Evolutionary conservation across 768 basidiomycete genomes (phyloP).

Genomic region (Boletellus ananiceps): DNA sequence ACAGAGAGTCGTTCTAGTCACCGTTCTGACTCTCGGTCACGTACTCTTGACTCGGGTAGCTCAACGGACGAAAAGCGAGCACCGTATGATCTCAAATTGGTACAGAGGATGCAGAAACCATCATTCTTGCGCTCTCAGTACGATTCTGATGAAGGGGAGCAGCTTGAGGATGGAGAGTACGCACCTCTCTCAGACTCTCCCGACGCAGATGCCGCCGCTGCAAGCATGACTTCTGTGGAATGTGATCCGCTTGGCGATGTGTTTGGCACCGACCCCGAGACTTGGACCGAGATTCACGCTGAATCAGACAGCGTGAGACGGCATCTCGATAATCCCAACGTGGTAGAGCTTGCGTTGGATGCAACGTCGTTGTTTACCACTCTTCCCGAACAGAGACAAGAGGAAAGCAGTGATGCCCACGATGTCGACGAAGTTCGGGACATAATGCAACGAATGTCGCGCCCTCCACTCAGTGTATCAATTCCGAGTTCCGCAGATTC

Average conservation of each 20-base stretch:
- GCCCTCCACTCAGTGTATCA: conserved; percentile 29
- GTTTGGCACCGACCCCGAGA: conserved; percentile 62
- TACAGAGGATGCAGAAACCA: conserved; percentile 43
- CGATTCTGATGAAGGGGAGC: conserved; percentile 27
- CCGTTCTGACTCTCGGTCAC: conserved; percentile 22
- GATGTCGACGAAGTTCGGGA: conserved; percentile 33
- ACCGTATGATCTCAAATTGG: conserved; percentile 49
- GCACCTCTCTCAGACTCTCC: conserved; percentile 27
- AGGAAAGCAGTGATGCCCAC: conserved; percentile 31
- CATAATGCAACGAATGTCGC: conserved; percentile 40
- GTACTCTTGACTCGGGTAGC: conserved; percentile 19
- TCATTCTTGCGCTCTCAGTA: conserved; percentile 27
- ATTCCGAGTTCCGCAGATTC: conserved; percentile 39
- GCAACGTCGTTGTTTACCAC: conserved; percentile 32
- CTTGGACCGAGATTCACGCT: conserved; percentile 52
- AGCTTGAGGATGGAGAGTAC: conserved; percentile 24
- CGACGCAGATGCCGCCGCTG: conserved; percentile 33
- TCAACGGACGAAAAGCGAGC: conserved; percentile 30
- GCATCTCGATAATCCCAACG: conserved; percentile 35
- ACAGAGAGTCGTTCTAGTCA: conserved; percentile 38
- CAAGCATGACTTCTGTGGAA: conserved; percentile 34
- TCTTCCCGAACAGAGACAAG: conserved; percentile 23
- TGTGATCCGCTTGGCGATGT: conserved; percentile 56
- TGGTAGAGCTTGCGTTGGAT: conserved; percentile 51
- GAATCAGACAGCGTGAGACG: conserved; percentile 28